Base-by-base conservation (phyloP, 1,284 basidiomycete genomes). In the Cryptococcus jaspeensis region DNA sequence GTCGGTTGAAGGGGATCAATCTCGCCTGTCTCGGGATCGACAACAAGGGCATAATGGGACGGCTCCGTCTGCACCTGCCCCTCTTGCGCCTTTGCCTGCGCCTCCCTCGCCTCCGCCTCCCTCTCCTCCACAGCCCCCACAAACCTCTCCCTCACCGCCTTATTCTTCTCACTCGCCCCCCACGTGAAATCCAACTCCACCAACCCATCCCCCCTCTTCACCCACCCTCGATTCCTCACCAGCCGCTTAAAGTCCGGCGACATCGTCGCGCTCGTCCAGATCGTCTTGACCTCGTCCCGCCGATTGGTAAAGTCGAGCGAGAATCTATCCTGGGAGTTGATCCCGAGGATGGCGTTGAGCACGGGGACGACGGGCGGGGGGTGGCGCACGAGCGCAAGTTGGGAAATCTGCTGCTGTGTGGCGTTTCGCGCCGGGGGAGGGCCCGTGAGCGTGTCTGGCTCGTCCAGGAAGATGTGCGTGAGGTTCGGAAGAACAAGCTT, bases 211-310 rank as follows among this genome's bases (percentile, higher is more conserved):
- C 49, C 49, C 38, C 49, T 61, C 16, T 56, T 44, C n/a, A 64
- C 56, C 71, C 68, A 71, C 1, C 71, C 71, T 20, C 66, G 52
- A n/a, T 51, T 61, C 50, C 61, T 64, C 11, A 63, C 55, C 22
- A 66, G 62, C 13, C 62, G 44, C 51, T 63, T 59, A 11, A 69
- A 52, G 12, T 54, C 54, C 16, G 49, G 45, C n/a, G 48, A 44
- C 42, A 73, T 44, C 16, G 60, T 66, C 6, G 70, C 67, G 32
- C 62, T 63, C 12, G 59, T 62, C 69, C 68, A 71, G 1, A 70
- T 62, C 1, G 62, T 70, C 20, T 60, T 63, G 5, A 69, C 46
- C 22, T 50, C 52, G 41, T 64, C 40, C 16, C 47, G 39, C n/a
- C 62, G 55, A 1, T 46, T 13, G 0, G 25, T 23, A 40, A 64